Conservation (phyloP, 116 monocot species). For the Papilionanthe hybrid region DNA sequence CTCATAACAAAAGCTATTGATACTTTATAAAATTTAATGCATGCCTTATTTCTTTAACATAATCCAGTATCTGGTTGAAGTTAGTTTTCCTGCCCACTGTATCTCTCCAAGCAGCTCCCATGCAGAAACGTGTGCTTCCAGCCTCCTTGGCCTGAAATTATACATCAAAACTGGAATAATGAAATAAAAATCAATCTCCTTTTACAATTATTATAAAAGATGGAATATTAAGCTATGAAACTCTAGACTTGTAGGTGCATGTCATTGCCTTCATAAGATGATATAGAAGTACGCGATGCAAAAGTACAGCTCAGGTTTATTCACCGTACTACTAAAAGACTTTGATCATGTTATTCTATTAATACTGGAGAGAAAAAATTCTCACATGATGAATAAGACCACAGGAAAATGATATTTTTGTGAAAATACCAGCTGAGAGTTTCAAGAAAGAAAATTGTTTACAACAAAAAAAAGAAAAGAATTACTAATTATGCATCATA, state of each 20-base stretch:
- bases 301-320: background rate
- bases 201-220: background rate
- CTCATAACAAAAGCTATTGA: background rate
- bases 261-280: background rate
- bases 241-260: background rate
- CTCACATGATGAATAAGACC: background rate
- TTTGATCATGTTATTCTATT: background rate
- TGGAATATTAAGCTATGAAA: background rate
- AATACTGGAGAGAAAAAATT: background rate
- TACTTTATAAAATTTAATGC: background rate
- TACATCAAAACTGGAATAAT: background rate
- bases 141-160: constrained; percentile 77
- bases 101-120: constrained; percentile 99
- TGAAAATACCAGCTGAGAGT: too few species aligned
- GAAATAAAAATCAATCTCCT: background rate
- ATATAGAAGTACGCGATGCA: background rate
- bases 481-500: too few species aligned
- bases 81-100: constrained; percentile 93
- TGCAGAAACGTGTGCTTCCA: constrained; percentile 97
- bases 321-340: background rate
- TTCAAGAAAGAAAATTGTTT: too few species aligned
- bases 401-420: too few species aligned
- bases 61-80: constrained; percentile 91
- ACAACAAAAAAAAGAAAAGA: too few species aligned
- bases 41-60: constrained; percentile 95